Evolutionary conservation across 164 flowering plant species (phyloP).

Genomic region (Annona cherimola): DNA sequence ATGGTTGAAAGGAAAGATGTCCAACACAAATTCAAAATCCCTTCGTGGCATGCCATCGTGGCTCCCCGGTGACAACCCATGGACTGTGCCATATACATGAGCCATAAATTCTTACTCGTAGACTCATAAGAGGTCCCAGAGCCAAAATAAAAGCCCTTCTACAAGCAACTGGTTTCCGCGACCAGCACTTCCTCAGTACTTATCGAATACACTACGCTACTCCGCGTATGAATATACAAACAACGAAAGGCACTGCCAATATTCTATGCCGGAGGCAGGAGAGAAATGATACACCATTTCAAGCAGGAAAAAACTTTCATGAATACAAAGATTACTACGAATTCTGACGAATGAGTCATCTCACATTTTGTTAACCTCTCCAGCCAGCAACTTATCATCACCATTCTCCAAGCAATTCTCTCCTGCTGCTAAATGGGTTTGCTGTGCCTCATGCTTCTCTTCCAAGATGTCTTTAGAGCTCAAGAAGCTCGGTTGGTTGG

Average conservation of each 20-base stretch:
- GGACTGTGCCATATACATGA: too few species aligned
- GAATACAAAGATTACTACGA: neutral
- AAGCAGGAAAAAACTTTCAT: neutral
- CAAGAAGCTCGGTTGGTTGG: conserved; percentile 85
- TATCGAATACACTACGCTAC: neutral
- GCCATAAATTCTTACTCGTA: neutral
- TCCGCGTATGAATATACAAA: neutral
- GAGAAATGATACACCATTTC: neutral
- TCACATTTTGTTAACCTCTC: neutral
- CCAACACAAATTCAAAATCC: too few species aligned
- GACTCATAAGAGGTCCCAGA: neutral
- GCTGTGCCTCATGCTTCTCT: conserved; percentile 24
- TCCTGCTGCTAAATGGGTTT: conserved; percentile 15
- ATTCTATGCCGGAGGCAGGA: neutral
- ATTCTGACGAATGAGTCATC: neutral
- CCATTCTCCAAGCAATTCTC: conserved; percentile 1
- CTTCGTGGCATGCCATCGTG: too few species aligned
- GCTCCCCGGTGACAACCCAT: too few species aligned
- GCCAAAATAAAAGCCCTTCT: neutral
- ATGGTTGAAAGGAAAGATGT: too few species aligned
- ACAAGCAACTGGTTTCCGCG: neutral
- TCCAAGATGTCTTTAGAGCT: conserved; percentile 35
- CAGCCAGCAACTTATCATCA: neutral
- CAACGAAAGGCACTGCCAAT: neutral
- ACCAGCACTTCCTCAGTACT: neutral